Percentiles rank a stretch among this genome's conserved stretches.
These are phyloP conservation scores for Marasmius tenuissimus DNA, from an alignment of 1,284 basidiomycete species.

Conservation along the genomic window DNA sequence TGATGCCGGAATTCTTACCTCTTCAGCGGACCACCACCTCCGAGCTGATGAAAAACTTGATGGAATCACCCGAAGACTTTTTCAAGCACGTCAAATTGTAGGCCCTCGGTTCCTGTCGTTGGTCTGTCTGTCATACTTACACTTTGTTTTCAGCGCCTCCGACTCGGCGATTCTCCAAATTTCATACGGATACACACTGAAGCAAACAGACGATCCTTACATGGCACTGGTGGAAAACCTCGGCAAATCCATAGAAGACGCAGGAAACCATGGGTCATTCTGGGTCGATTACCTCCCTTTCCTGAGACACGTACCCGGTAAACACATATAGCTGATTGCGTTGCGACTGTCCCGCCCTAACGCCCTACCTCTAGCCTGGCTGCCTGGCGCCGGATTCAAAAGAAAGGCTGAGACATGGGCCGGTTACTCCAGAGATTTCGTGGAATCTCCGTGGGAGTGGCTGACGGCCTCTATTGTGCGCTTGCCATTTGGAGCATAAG, in stretches of 20 bases:
- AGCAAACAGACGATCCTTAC: conserved; percentile 27
- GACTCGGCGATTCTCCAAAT: conserved; percentile 25
- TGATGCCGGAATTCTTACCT: conserved; percentile 12
- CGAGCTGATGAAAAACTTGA: conserved; percentile 17
- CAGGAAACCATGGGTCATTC: conserved; percentile 23
- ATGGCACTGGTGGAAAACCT: conserved; percentile 23
- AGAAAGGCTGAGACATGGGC: not conserved
- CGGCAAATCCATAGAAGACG: not conserved
- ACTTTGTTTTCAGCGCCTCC: conserved; percentile 16
- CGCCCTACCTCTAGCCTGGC: conserved; percentile 5
- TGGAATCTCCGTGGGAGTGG: not conserved
- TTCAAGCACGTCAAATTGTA: conserved; percentile 26
- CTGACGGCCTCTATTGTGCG: not conserved
- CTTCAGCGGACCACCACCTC: conserved; percentile 15
- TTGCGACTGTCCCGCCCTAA: conserved; percentile 13
- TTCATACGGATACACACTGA: conserved; percentile 28
- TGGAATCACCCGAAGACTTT: conserved; percentile 23
- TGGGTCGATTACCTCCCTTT: conserved; percentile 27
- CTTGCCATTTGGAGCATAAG: too few relatives aligned
- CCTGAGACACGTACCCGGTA: conserved; percentile 21
- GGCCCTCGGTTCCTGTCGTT: not conserved
- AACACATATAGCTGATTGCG: not conserved
- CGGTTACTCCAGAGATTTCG: not conserved
- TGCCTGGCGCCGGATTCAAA: not conserved
- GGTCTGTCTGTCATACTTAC: not conserved